Evolutionary conservation across 768 basidiomycete species (phyloP), one percentile per base, ranked within the genome.

Genomic region (Boletellus sp.): DNA sequence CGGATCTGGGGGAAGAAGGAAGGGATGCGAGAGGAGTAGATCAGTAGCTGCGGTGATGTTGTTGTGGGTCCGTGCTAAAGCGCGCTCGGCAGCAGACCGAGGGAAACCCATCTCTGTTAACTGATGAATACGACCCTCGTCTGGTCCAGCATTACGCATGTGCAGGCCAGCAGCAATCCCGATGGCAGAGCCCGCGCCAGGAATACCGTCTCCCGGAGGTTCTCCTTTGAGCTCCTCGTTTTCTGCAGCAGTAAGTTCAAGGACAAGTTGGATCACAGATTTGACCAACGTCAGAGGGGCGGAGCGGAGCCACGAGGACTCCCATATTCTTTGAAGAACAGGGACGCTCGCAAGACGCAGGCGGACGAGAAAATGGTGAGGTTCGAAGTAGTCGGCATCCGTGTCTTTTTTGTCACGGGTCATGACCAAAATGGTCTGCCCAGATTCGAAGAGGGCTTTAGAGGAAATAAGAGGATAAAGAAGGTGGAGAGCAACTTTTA

Each of bases 81-180:
- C 95, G 45, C 85, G 79, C 62, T 90, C 88, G 2, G 85, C 91
- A 12, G 90, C 90, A 36, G 82, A 78, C n/a, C 93, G 83, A 32
- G 87, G 83, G 74, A 98, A 99, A 40, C 96, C 96, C 96, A 99
- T 98, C 60, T 98, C 96, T 10, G 82, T 85, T 47, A 98, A 75
- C 59, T 92, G 87, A 44, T 81, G 79, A 46, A 97, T 81, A 32
- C 86, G 81, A 40, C 75, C 77, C 64, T 94, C 91, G 63, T 92
- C 89, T 0, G 87, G 80, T 12, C 76, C 81, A 52, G 75, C 55
- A 19, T 66, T 64, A 33, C 60, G 64, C 51, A 66, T 67, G 52
- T 66, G 65, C 52, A 59, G 63, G 36, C 64, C 72, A 43, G 62
- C 59, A 46, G 70, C 62, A 9, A 67, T 47, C 38, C 70, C 61